Evolutionary conservation across 2,329 filamentous ascomycete species (phyloP), one percentile per base, ranked within the genome.

Genomic region (Trichoderma sp.): DNA sequence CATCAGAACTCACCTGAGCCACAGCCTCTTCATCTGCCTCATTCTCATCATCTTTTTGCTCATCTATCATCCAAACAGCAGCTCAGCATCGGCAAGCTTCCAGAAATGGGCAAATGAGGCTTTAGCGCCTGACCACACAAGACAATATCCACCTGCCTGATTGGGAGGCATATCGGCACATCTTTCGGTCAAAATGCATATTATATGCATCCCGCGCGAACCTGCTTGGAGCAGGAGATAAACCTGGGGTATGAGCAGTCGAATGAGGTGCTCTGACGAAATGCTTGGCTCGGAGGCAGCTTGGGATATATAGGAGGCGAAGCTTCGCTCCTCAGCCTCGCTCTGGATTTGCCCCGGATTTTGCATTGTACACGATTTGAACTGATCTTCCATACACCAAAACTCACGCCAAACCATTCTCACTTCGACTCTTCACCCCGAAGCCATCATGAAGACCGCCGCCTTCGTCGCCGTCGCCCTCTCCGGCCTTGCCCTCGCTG

Each of bases 111-210:
- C 39, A 37, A 54, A 52, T 19, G 32, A 67, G 34, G 53, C 53
- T 34, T 59, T 59, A 45, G 42, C 64, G 63, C 63, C 63, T 56
- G 63, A 57, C 52, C 63, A 57, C 50, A 32, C 27, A 32, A 17
- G 17, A 27, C 35, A 25, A 35, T 34, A 67, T 34, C 32, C 48
- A 68, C 67, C 67, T 68, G 63, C 67, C 67, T 45, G 37, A 68
- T 57, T 22, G 19, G 67, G 64, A 17, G 35, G 35, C 57, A 22
- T 50, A 39, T 64, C 67, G 67, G 67, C 52, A 64, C 67, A 57
- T 64, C 59, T 64, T 57, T 68, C 67, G 67, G 67, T 61, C 67
- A 68, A 68, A 68, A 57, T 48, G 52, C 32, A 68, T 68, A 64
- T 58, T 64, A 58, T 63, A 42, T 57, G 59, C 59, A 56, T 64